Percentiles rank a stretch among this genome's conserved stretches.
Evolutionary conservation across 2,329 filamentous ascomycete species (phyloP).

Genomic region (Colletotrichum paranaense): DNA sequence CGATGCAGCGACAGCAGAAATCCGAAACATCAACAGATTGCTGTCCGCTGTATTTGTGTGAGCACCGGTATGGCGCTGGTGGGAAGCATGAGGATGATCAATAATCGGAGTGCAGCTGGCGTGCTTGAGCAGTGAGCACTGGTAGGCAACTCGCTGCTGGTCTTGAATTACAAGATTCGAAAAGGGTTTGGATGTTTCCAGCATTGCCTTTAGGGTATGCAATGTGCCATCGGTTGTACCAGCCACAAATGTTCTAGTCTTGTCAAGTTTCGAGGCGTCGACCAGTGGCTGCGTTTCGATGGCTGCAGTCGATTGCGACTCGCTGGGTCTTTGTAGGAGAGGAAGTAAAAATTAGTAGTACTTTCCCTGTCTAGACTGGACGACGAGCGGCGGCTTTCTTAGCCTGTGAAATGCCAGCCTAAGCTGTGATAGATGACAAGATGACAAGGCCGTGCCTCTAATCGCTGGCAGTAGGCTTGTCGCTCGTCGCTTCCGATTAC

Average conservation of each 20-base stretch:
- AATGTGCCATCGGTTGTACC: constrained; percentile 1
- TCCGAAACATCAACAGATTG: neutral
- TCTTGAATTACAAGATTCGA: neutral
- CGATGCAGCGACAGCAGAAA: neutral
- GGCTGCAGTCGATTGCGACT: neutral
- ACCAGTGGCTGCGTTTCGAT: constrained; percentile 1
- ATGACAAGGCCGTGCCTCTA: neutral
- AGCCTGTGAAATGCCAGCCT: neutral
- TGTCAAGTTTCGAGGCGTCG: constrained; percentile 18
- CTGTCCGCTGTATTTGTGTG: neutral
- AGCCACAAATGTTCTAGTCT: neutral
- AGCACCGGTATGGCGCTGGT: too few relatives aligned
- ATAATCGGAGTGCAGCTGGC: neutral
- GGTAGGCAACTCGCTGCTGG: neutral
- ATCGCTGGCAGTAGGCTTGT: neutral
- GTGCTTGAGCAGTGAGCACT: neutral
- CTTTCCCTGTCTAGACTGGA: constrained; percentile 1
- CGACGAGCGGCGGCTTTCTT: neutral
- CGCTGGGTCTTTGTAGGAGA: neutral
- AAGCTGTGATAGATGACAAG: neutral
- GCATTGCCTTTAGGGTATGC: neutral
- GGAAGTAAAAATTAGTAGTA: neutral
- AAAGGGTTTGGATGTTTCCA: neutral
- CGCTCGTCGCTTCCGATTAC: neutral
- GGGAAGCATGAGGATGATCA: neutral